Conservation (phyloP, 225 moss, liverwort and hornwort species). For the Physcomitrium patens region DNA sequence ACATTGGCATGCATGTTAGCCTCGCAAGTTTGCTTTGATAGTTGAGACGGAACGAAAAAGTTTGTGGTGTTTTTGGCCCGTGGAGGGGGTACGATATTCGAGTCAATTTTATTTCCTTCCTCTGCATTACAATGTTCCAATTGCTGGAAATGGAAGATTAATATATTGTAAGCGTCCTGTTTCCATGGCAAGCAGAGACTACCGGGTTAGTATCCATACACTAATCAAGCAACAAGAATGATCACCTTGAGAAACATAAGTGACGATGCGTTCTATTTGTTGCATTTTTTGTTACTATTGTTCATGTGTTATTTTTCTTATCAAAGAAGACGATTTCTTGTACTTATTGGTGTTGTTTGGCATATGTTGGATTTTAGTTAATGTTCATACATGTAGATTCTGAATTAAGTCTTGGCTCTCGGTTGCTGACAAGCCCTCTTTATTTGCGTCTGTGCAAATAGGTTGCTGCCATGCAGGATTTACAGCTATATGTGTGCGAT, state of each 20-base stretch:
- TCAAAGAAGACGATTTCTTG: not conserved
- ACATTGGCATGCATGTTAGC: not conserved
- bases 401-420: not conserved
- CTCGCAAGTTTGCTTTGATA: conserved; percentile 22
- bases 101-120: conserved; percentile 29
- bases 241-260: not conserved
- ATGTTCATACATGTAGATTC: not conserved
- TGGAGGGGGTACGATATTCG: conserved; percentile 31
- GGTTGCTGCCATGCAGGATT: conserved; percentile 22
- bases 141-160: conserved; percentile 33
- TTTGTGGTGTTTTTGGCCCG: conserved; percentile 29
- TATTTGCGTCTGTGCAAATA: not conserved
- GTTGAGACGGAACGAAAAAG: conserved; percentile 21
- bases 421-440: not conserved
- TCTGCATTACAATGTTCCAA: conserved; percentile 22
- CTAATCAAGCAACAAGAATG: not conserved
- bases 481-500: conserved; percentile 42
- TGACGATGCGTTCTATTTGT: not conserved
- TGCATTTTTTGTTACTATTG: not conserved
- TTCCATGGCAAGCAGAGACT: conserved; percentile 2
- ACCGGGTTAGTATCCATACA: conserved; percentile 18
- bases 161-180: conserved; percentile 28
- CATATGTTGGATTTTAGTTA: not conserved
- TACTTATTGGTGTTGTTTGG: not conserved
- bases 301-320: not conserved